Evolutionary conservation across 2,329 filamentous ascomycete genomes (phyloP).

Genomic region (Bisporella sp.): DNA sequence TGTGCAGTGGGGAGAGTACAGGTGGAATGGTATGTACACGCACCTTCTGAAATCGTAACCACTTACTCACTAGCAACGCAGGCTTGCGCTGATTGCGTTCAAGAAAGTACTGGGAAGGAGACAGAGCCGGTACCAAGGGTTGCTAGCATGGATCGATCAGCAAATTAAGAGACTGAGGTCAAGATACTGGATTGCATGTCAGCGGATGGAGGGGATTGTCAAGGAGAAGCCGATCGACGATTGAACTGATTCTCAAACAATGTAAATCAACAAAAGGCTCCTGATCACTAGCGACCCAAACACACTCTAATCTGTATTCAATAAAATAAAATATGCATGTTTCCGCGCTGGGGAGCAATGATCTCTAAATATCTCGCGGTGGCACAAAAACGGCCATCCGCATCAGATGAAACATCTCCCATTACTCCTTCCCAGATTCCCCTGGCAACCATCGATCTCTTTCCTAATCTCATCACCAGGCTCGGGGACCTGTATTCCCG

Average conservation of each 20-base stretch:
- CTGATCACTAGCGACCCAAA: background rate
- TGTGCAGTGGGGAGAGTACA: slow-evolving; percentile 19
- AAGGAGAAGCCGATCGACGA: background rate
- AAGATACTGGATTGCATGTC: slow-evolving; percentile 4
- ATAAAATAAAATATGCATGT: background rate
- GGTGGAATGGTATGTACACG: slow-evolving; percentile 23
- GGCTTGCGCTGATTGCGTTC: slow-evolving; percentile 64
- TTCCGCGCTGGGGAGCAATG: background rate
- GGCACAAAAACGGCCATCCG: background rate
- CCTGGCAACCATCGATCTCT: too few species aligned
- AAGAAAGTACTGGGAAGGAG: slow-evolving; percentile 57
- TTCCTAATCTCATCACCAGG: too few species aligned
- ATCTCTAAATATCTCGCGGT: background rate
- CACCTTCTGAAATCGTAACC: background rate
- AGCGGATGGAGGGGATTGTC: slow-evolving; percentile 6
- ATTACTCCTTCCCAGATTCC: too few species aligned
- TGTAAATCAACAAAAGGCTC: too few species aligned
- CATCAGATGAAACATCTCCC: background rate
- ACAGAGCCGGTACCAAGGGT: slow-evolving; percentile 59
- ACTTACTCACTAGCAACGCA: slow-evolving; percentile 34
- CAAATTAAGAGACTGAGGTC: slow-evolving; percentile 4
- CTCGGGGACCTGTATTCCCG: too few species aligned
- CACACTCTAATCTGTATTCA: background rate
- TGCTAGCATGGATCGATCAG: slow-evolving; percentile 63
- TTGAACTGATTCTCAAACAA: background rate